These are phyloP conservation scores for Elsinoe australis DNA, from an alignment of 2,329 filamentous ascomycete species.

Conservation along the genomic window DNA sequence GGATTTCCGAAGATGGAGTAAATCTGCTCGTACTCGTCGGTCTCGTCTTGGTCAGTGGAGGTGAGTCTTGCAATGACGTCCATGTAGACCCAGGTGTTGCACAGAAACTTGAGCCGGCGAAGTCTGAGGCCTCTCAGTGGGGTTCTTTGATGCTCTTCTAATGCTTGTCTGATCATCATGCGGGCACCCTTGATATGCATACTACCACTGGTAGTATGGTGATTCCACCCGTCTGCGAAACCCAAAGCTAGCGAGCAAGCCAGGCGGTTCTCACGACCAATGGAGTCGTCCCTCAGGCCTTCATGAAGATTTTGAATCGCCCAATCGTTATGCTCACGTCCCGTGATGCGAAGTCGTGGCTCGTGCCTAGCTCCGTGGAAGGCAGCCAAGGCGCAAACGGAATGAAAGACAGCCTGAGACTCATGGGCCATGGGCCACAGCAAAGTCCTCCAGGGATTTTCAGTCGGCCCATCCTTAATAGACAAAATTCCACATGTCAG, in stretches of 20 bases:
- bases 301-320: slow-evolving; percentile 53
- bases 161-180: slow-evolving; percentile 53
- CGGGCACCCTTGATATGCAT: slow-evolving; percentile 62
- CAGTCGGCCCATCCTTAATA: slow-evolving; percentile 59
- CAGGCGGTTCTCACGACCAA: slow-evolving; percentile 57
- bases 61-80: slow-evolving; percentile 64
- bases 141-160: slow-evolving; percentile 41
- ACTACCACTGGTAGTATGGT: slow-evolving; percentile 60
- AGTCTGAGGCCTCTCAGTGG: slow-evolving; percentile 42
- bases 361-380: slow-evolving; percentile 57
- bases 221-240: slow-evolving; percentile 65
- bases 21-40: slow-evolving; percentile 46
- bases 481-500: slow-evolving; percentile 64
- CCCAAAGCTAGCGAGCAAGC: slow-evolving; percentile 63
- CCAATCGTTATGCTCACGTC: slow-evolving; percentile 61
- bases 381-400: slow-evolving; percentile 60
- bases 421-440: slow-evolving; percentile 61
- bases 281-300: slow-evolving; percentile 49
- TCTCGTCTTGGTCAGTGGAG: slow-evolving; percentile 51
- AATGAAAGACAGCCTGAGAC: slow-evolving; percentile 59
- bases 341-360: slow-evolving; percentile 51
- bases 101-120: slow-evolving; percentile 55
- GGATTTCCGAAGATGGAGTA: slow-evolving; percentile 26
- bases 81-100: slow-evolving; percentile 67
- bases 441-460: slow-evolving; percentile 64